A percentile compares a stretch with the other conserved stretches of the same genome.
These are phyloP conservation scores for Calocera cornea DNA, from an alignment of 768 basidiomycete genomes.

Conservation along the genomic window DNA sequence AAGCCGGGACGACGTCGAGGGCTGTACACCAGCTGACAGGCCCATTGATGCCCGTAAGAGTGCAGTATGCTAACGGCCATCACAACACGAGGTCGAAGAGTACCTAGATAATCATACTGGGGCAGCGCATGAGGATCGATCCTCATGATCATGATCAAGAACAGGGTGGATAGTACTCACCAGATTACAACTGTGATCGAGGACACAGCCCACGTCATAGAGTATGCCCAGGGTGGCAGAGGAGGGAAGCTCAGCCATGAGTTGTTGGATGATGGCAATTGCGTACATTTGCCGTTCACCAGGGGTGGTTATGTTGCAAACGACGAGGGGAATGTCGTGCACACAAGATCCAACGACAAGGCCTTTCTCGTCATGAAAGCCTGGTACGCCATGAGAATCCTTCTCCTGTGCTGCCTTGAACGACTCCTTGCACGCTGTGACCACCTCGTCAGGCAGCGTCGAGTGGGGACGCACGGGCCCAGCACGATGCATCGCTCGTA, in stretches of 20 bases:
- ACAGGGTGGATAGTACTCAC: not conserved
- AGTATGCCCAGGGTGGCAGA: slow-evolving; percentile 24
- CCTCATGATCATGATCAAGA: not conserved
- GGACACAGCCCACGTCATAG: slow-evolving; percentile 27
- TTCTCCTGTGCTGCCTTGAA: slow-evolving; percentile 11
- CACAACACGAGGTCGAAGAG: not conserved
- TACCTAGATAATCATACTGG: not conserved
- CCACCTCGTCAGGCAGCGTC: slow-evolving; percentile 1
- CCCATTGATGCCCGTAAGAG: slow-evolving; percentile 9
- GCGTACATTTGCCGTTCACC: slow-evolving; percentile 11
- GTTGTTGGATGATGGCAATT: not conserved
- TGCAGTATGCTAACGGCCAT: slow-evolving; percentile 5
- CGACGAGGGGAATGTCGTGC: slow-evolving; percentile 7
- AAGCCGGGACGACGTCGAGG: slow-evolving; percentile 1
- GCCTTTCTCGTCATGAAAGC: slow-evolving; percentile 9
- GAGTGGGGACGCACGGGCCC: not conserved
- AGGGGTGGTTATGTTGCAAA: slow-evolving; percentile 8
- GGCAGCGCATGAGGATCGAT: not conserved
- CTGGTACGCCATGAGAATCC: slow-evolving; percentile 3
- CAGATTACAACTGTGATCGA: slow-evolving; percentile 19
- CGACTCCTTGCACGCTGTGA: slow-evolving; percentile 8
- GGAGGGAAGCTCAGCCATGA: slow-evolving; percentile 10
- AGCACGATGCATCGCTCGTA: not conserved
- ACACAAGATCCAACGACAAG: slow-evolving; percentile 9
- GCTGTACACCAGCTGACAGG: slow-evolving; percentile 7